Conservation (phyloP, 2,329 filamentous ascomycete species). For the Aureobasidium sp. region DNA sequence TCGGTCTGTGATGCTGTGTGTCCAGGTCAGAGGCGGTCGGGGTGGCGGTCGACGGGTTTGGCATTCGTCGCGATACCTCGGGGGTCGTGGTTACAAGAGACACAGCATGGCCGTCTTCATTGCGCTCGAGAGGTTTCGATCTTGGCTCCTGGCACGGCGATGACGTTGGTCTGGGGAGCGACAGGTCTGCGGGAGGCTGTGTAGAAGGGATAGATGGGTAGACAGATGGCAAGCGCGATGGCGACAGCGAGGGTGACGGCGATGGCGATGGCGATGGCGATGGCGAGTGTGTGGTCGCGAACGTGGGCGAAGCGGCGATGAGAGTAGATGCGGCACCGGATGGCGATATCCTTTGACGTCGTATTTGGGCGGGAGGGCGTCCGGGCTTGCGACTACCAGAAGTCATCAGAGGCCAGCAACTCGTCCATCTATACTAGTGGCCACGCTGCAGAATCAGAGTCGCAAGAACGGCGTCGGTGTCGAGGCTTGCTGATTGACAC, state of each 20-base stretch:
- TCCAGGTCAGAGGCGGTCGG: neutral
- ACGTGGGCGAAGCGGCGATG: neutral
- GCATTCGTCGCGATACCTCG: slow-evolving; percentile 5
- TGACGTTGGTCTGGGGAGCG: neutral
- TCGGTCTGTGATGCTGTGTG: neutral
- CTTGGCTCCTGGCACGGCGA: neutral
- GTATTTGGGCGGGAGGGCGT: neutral
- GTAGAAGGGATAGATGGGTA: neutral
- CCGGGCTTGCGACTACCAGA: neutral
- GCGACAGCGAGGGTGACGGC: neutral
- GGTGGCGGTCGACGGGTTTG: neutral
- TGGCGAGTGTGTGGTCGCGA: no score
- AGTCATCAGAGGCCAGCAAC: neutral
- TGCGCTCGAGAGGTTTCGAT: neutral
- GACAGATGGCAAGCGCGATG: neutral
- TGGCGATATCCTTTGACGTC: neutral
- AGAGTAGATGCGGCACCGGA: neutral
- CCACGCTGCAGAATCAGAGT: neutral
- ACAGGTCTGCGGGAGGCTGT: neutral
- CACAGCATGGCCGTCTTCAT: neutral
- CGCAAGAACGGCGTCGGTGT: neutral
- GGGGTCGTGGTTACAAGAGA: neutral
- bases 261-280: neutral
- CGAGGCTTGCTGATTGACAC: neutral
- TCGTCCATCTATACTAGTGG: neutral